These are phyloP conservation scores for Nelumbo lutea DNA, from an alignment of 164 flowering plant species.

Conservation along the genomic window DNA sequence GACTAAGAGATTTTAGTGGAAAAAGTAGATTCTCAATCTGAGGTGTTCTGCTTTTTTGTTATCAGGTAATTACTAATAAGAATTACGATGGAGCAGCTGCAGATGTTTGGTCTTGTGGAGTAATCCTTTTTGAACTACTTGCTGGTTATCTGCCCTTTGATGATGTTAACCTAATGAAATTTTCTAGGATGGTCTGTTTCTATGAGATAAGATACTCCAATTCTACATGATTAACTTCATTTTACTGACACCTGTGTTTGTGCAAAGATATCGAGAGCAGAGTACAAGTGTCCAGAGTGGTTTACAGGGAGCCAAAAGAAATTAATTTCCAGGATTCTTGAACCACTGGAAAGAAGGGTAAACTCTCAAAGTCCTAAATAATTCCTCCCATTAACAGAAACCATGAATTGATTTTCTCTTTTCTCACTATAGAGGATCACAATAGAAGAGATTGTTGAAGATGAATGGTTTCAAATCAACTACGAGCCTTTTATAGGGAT, in stretches of 20 bases:
- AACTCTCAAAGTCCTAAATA: background rate
- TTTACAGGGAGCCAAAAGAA: constrained; percentile 43
- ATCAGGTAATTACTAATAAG: constrained; percentile 46
- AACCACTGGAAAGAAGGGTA: constrained; percentile 52
- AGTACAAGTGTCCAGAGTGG: constrained; percentile 59
- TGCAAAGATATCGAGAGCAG: constrained; percentile 54
- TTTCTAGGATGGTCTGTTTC: constrained; percentile 52
- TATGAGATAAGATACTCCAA: no score
- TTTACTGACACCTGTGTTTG: constrained; percentile 12
- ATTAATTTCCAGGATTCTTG: constrained; percentile 51
- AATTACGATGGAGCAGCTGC: constrained; percentile 62
- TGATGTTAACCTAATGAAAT: constrained; percentile 41
- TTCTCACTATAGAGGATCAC: constrained; percentile 45
- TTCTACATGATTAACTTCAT: background rate
- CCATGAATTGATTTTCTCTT: background rate
- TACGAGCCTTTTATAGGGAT: constrained; percentile 37
- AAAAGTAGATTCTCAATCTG: background rate
- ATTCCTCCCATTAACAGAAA: background rate
- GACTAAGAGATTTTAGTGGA: no score
- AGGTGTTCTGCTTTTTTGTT: constrained; percentile 9
- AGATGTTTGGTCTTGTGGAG: constrained; percentile 84
- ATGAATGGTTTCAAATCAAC: constrained; percentile 57
- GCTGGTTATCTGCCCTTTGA: constrained; percentile 72
- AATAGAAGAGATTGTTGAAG: constrained; percentile 50
- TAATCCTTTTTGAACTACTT: constrained; percentile 60